Conservation (phyloP, 306 rosid species). For the Pyrus communis region DNA sequence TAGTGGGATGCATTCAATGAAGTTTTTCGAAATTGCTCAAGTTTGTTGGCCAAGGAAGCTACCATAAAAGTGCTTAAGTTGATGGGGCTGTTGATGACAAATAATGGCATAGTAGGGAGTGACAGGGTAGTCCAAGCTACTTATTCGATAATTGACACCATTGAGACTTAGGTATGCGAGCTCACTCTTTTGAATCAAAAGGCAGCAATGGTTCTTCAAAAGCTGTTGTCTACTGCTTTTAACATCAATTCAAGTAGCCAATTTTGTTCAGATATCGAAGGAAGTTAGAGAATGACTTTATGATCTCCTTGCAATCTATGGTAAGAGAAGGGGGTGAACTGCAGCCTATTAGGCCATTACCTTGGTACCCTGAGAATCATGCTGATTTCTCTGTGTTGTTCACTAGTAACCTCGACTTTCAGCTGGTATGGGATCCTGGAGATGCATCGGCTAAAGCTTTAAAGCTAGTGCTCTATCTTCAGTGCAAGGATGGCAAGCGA, state of each 20-base stretch:
- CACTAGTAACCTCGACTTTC: no score
- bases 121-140: constrained; percentile 73
- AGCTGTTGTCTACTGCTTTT: constrained; percentile 78
- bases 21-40: no score
- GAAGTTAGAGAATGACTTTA: constrained; percentile 75
- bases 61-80: constrained; percentile 49
- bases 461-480: no score
- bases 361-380: constrained; percentile 82
- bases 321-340: constrained; percentile 56
- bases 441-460: no score
- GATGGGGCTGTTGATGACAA: constrained; percentile 86
- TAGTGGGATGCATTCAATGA: no score
- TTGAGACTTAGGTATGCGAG: constrained; percentile 69
- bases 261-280: constrained; percentile 64
- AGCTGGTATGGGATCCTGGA: no score
- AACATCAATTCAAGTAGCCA: no score
- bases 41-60: no score
- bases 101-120: constrained; percentile 41
- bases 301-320: constrained; percentile 67
- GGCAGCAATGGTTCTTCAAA: constrained; percentile 40
- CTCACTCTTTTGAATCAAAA: not conserved
- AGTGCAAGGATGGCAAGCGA: no score
- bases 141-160: constrained; percentile 67
- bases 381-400: no score
- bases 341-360: constrained; percentile 78